Conservation (phyloP, 208 protist species). For the Trichomonas gallinae region DNA sequence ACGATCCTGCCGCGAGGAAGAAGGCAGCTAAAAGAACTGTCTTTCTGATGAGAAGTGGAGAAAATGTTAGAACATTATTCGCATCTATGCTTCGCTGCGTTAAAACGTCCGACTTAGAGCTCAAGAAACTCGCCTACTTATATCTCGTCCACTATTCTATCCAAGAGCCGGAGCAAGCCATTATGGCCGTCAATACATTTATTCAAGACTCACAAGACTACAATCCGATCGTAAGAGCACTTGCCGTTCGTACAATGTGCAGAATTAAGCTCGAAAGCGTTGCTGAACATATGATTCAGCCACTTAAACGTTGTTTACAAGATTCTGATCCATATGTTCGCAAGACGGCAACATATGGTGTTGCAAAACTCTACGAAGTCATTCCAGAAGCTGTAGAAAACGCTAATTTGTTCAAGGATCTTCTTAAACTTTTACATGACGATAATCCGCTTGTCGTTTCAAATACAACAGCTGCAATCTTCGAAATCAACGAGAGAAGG, state of each 20-base stretch:
- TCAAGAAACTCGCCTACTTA: neutral
- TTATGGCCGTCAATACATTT: slow-evolving; percentile 10
- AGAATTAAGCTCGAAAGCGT: slow-evolving; percentile 7
- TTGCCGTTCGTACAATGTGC: slow-evolving; percentile 15
- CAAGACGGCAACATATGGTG: slow-evolving; percentile 82
- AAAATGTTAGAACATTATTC: neutral
- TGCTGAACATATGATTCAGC: slow-evolving; percentile 11
- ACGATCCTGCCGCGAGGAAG: neutral
- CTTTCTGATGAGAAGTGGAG: neutral
- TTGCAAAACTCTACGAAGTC: slow-evolving; percentile 88
- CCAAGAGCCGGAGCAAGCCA: slow-evolving; percentile 7
- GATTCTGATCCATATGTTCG: slow-evolving; percentile 50
- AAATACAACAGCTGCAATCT: slow-evolving; percentile 78
- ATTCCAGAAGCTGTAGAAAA: slow-evolving; percentile 64
- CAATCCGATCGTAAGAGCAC: neutral
- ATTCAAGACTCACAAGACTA: neutral
- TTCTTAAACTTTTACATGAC: slow-evolving; percentile 70
- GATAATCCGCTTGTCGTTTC: slow-evolving; percentile 81
- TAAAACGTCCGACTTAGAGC: neutral
- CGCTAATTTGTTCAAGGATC: slow-evolving; percentile 54
- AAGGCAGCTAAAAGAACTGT: neutral
- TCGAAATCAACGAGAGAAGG: slow-evolving; percentile 66
- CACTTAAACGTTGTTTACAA: neutral
- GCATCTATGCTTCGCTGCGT: slow-evolving; percentile 12
- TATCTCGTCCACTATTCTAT: neutral